phyloP scores from a whole-genome alignment of 2,329 filamentous ascomycete genomes.

The Botrytis galanthina region DNA sequence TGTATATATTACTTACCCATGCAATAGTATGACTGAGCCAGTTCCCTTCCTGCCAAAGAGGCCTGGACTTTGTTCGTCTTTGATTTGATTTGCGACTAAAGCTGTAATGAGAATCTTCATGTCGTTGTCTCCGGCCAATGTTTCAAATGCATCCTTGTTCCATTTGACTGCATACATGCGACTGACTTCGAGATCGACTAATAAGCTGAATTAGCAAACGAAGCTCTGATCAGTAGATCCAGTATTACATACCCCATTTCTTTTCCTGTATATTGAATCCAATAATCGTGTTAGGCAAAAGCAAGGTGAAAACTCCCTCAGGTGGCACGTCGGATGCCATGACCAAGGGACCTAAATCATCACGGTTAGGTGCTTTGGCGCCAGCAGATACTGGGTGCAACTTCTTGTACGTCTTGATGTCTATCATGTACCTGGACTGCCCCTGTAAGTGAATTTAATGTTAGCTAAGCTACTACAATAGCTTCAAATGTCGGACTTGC shows the following conservation, averaged over 20 bases:
- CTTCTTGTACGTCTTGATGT: conserved; percentile 17
- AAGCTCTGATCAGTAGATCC: no score
- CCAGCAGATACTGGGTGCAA: not conserved
- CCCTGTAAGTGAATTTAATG: not conserved
- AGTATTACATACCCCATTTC: conserved; percentile 15
- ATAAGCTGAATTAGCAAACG: not conserved
- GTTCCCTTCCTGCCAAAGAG: conserved; percentile 1
- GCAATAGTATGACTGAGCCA: conserved; percentile 16
- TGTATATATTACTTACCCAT: not conserved
- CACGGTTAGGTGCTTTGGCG: not conserved
- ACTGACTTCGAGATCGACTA: conserved; percentile 18
- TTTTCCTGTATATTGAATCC: conserved; percentile 20
- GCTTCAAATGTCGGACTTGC: not conserved
- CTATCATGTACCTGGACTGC: conserved; percentile 20
- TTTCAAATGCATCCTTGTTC: conserved; percentile 18
- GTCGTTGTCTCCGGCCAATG: conserved; percentile 8
- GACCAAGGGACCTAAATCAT: conserved; percentile 11
- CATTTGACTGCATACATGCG: conserved; percentile 20
- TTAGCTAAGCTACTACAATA: not conserved
- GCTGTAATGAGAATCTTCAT: conserved; percentile 15
- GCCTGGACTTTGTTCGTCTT: conserved; percentile 5
- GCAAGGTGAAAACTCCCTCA: conserved; percentile 17
- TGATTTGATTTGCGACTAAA: conserved; percentile 18
- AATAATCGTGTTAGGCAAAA: conserved; percentile 8
- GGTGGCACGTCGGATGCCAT: conserved; percentile 17